Conservation (phyloP, 2,329 filamentous ascomycete genomes). For the Paecilomyces dactylethromorphus region DNA sequence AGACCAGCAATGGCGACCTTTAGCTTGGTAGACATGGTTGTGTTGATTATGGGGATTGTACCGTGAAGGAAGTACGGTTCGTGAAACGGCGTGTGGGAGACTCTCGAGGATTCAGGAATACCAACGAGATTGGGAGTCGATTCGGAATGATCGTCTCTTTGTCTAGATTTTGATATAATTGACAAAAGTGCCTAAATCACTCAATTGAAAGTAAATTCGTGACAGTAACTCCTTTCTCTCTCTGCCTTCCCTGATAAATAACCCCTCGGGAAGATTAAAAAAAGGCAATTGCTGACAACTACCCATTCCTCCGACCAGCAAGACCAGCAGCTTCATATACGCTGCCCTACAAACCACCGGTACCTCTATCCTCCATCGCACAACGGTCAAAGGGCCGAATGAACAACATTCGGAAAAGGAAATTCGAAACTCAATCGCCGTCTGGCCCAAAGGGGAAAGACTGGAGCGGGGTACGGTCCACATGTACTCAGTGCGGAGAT, state of each 20-base stretch:
- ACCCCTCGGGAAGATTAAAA: not conserved
- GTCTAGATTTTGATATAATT: too few species aligned
- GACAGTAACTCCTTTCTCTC: too few species aligned
- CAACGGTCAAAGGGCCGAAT: not conserved
- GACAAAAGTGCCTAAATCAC: too few species aligned
- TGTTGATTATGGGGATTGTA: not conserved
- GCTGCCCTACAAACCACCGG: not conserved
- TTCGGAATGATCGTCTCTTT: too few species aligned
- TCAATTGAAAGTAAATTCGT: not conserved
- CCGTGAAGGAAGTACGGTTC: too few species aligned
- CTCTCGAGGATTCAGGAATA: too few species aligned
- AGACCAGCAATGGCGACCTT: conserved; percentile 44
- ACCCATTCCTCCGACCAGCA: not conserved
- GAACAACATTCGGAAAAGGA: not conserved
- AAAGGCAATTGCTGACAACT: not conserved
- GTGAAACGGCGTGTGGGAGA: too few species aligned
- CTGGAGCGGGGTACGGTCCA: not conserved
- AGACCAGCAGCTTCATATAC: not conserved
- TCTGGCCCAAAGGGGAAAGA: not conserved
- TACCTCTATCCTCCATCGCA: not conserved
- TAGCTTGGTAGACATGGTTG: conserved; percentile 20
- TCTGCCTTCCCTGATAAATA: too few species aligned
- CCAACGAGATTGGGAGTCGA: too few species aligned
- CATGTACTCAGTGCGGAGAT: not conserved
- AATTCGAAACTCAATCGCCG: not conserved